Evolutionary conservation across 2,329 filamentous ascomycete species (phyloP), one percentile per base, ranked within the genome.

Genomic region (Fusarium xylarioides): DNA sequence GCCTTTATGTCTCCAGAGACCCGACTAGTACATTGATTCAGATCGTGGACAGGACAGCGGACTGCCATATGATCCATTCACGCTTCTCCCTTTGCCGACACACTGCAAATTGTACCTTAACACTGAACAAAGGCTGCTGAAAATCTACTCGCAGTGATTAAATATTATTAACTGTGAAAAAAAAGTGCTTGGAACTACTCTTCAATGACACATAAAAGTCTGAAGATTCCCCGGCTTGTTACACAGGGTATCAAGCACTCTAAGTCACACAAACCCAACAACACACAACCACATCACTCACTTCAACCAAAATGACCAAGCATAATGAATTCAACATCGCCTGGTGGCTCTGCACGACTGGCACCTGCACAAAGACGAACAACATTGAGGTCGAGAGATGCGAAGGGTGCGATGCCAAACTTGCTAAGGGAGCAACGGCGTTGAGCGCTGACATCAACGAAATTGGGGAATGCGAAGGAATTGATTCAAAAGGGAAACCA

Each of bases 111-210:
- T 23, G 2, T 55, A 10, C 1, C n/a, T 8, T 28, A 19, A 5
- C 23, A 42, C 6, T 14, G 21, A 40, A 19, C 5, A 19, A 42
- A 14, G 3, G 8, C 3, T 18, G 7, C 18, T 21, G 12, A n/a
- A 9, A 3, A 21, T 7, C 1, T 32, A 7, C 4, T 15, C 10
- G 0, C 23, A 12, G 15, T 23, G 23, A 54, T 14, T 5, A 0
- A 6, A 14, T 2, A 11, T 15, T 0, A 9, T 21, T 11, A 8
- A 5, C 21, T 4, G 37, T 43, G 37, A 32, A 30, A 15, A 19
- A 6, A 40, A 21, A 26, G 26, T 4, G 0, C 26, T 11, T 5
- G 9, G 18, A 18, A 15, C n/a, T 4, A 4, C 15, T 18, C 26
- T 42, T 5, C 6, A 19, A 7, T 19, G 21, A 30, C 0, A 11